Percentiles rank a stretch among this genome's conserved stretches.
Evolutionary conservation across 495 filamentous ascomycete genomes (phyloP).

Genomic region (Neurospora sp.): DNA sequence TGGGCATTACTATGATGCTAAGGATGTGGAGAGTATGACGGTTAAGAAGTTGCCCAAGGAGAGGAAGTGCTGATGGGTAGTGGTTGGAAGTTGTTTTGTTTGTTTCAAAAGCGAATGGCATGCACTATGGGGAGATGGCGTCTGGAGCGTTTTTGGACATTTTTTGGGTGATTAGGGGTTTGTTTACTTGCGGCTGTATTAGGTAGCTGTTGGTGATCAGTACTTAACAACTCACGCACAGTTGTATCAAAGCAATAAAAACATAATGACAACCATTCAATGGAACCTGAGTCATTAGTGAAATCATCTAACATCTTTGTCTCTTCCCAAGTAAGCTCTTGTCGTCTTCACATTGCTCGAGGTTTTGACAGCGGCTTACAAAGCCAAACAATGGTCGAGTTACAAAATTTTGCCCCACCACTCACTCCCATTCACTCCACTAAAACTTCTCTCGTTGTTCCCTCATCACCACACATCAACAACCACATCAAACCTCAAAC

Average conservation of each 20-base stretch:
- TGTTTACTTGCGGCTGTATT: background rate
- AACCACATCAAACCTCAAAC: background rate
- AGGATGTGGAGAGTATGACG: conserved; percentile 73
- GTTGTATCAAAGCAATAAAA: background rate
- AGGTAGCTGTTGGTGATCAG: background rate
- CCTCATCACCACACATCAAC: background rate
- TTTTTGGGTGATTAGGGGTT: background rate
- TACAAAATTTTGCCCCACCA: background rate
- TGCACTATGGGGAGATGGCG: background rate
- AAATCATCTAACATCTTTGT: no score
- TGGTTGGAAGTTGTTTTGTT: background rate
- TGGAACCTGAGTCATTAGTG: background rate
- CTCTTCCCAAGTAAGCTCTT: no score
- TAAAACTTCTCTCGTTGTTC: background rate
- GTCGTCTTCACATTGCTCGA: background rate
- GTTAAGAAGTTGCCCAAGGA: conserved; percentile 54
- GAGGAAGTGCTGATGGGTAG: conserved; percentile 14
- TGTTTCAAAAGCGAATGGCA: background rate
- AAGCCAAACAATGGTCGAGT: background rate
- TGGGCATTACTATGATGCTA: conserved; percentile 91
- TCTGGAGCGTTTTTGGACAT: background rate
- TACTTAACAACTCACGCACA: background rate
- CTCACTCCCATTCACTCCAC: background rate
- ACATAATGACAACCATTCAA: background rate
- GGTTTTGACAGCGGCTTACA: background rate